Conservation (phyloP, 2,329 filamentous ascomycete genomes). For the Cercospora berteroae region DNA sequence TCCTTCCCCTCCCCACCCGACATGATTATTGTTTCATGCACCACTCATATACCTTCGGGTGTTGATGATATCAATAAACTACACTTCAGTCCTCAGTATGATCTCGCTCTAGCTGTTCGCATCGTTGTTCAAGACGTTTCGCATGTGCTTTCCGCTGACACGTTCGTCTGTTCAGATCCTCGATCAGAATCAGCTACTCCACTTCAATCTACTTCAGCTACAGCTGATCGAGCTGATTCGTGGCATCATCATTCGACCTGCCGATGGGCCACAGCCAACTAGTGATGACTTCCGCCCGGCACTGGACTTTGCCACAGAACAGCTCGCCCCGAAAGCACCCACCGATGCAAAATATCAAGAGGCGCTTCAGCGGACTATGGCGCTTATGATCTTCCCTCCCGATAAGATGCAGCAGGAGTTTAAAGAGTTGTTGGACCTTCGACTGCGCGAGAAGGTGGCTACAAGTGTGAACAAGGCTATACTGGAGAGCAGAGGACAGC, state of each 20-base stretch:
- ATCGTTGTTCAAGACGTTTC: background rate
- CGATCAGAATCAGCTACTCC: conserved; percentile 75
- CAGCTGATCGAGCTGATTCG: conserved; percentile 94
- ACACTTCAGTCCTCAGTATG: conserved; percentile 86
- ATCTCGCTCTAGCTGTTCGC: conserved; percentile 44
- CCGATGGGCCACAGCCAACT: conserved; percentile 43
- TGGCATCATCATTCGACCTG: conserved; percentile 49
- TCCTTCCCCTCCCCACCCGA: conserved; percentile 39
- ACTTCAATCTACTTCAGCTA: conserved; percentile 84
- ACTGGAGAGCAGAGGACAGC: conserved; percentile 67
- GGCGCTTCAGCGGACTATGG: conserved; percentile 90
- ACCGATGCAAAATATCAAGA: conserved; percentile 77
- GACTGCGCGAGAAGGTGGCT: conserved; percentile 79
- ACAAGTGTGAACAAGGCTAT: conserved; percentile 87
- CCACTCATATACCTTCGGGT: conserved; percentile 90
- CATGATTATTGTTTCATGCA: conserved; percentile 99
- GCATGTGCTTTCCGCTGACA: conserved; percentile 14
- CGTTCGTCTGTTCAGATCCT: conserved; percentile 63
- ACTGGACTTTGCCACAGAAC: conserved; percentile 79
- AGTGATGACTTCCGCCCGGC: conserved; percentile 79
- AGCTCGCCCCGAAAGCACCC: conserved; percentile 83
- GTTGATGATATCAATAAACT: conserved; percentile 80
- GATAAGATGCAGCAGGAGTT: conserved; percentile 75
- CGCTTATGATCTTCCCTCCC: conserved; percentile 81
- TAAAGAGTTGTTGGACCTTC: conserved; percentile 72